Evolutionary conservation across 164 flowering plant genomes (phyloP), one percentile per base, ranked within the genome.

Genomic region (Vitis cinerea): DNA sequence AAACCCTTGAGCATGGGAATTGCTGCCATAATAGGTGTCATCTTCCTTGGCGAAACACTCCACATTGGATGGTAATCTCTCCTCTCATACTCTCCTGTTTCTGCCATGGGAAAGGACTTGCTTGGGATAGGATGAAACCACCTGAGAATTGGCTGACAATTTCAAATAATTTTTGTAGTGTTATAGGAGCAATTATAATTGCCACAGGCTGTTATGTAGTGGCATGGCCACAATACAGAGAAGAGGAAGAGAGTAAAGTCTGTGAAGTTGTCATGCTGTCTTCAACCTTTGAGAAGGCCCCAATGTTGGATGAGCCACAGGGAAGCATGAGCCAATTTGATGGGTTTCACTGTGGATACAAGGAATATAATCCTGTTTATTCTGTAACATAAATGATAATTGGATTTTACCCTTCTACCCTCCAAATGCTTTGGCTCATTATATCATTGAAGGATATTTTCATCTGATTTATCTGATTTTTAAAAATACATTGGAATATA

Each of bases 201-300:
- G 80, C 59, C 10, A 50, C 50, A 4, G 86, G 88, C 1, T 83
- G 83, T 69, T 79, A 83, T 62, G 82, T 69, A 29, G 85, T 85
- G 56, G 65, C 80, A 13, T 83, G 85, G 86, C 80, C 74, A 27
- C 75, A 81, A 69, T 71, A 78, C 65, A 78, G 79, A 67, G 86
- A 80, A 64, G 70, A 65, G 52, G 56, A 59, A 9, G 54, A 63
- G 16, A 66, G 12, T 50, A 62, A 71, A 52, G 12, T 23, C 1
- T 10, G n/a, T 48, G 57, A 29, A 17, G 63, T 8, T 50, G 50
- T 49, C 49, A 23, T 27, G 23, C 17, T 61, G 52, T 7, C 13
- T 13, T 60, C 75, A 23, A 49, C 76, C n/a, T 60, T 71, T 1
- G 59, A 68, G 4, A 70, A 57, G 65, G 31, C 58, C 7, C 75